These are phyloP conservation scores for Microcyclosporella mali DNA, from an alignment of 2,329 filamentous ascomycete genomes.

Conservation along the genomic window DNA sequence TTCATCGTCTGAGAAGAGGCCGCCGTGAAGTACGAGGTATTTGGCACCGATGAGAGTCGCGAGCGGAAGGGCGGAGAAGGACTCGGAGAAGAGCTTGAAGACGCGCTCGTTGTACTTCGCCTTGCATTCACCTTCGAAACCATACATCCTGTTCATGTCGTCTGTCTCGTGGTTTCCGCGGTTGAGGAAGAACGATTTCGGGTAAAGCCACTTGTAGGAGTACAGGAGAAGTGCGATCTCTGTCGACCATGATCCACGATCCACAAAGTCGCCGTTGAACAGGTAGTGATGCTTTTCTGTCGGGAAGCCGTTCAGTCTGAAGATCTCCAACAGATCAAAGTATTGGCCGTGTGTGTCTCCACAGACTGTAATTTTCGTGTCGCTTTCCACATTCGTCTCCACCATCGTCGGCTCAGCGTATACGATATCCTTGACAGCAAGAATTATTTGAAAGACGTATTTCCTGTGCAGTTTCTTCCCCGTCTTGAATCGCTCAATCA, in stretches of 20 bases:
- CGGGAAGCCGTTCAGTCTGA: constrained; percentile 81
- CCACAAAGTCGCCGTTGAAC: constrained; percentile 98
- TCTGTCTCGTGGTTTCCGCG: constrained; percentile 93
- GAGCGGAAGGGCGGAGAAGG: constrained; percentile 87
- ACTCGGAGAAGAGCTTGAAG: constrained; percentile 97
- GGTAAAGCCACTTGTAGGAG: constrained; percentile 92
- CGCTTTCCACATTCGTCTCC: constrained; percentile 74
- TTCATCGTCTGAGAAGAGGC: constrained; percentile 92
- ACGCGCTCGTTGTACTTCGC: constrained; percentile 94
- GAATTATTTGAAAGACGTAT: constrained; percentile 94
- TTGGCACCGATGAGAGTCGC: constrained; percentile 88
- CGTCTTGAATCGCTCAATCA: constrained; percentile 91
- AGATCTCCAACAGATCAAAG: constrained; percentile 94
- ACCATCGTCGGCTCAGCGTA: constrained; percentile 96
- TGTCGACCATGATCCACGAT: constrained; percentile 95
- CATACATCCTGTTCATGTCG: constrained; percentile 95
- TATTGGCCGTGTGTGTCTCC: constrained; percentile 98
- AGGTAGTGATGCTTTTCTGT: constrained; percentile 85
- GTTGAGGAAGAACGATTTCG: constrained; percentile 82
- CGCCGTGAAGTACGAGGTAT: constrained; percentile 88
- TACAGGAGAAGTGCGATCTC: constrained; percentile 92
- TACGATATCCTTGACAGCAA: constrained; percentile 82
- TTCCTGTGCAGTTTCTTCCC: constrained; percentile 94
- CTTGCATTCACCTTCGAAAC: constrained; percentile 97
- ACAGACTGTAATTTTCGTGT: constrained; percentile 81